Percentiles rank a stretch among this genome's conserved stretches.
Conservation (phyloP, 768 basidiomycete genomes). For the Termitomyces sp. region DNA sequence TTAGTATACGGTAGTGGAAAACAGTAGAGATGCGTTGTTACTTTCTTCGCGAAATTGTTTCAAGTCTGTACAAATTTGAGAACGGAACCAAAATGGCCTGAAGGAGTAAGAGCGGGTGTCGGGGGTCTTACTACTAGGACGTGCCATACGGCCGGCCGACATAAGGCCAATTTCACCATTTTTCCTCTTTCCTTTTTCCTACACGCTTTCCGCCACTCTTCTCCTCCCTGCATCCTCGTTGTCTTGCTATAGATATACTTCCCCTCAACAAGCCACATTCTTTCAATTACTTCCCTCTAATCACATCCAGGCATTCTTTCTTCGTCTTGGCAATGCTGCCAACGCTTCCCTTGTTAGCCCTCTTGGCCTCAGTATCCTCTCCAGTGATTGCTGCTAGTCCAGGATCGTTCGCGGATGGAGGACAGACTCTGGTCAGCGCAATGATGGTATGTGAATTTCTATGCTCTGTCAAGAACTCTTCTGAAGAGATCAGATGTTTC, state of each 20-base stretch:
- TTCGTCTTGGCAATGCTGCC: slow-evolving; percentile 4
- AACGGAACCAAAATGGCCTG: neutral
- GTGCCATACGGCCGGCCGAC: slow-evolving; percentile 1
- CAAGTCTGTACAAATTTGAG: neutral
- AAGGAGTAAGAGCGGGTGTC: neutral
- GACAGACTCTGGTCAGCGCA: slow-evolving; percentile 44
- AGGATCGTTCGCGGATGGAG: slow-evolving; percentile 45
- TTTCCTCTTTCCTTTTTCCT: neutral
- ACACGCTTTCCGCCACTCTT: neutral
- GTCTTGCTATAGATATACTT: neutral
- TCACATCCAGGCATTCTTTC: neutral
- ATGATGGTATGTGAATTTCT: slow-evolving; percentile 41
- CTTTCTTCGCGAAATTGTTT: neutral
- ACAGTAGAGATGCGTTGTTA: neutral
- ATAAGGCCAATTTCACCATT: slow-evolving; percentile 14
- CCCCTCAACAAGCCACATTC: slow-evolving; percentile 1
- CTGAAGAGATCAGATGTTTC: slow-evolving; percentile 55
- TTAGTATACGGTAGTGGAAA: neutral
- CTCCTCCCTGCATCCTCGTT: neutral
- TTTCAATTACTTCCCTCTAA: slow-evolving; percentile 4
- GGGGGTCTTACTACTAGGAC: neutral
- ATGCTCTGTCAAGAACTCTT: neutral
- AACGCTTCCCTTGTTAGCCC: slow-evolving; percentile 8
- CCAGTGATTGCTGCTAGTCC: slow-evolving; percentile 32
- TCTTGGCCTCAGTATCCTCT: slow-evolving; percentile 37